phyloP scores from a whole-genome alignment of 164 flowering plant species.

The Cinnamomum micranthum region DNA sequence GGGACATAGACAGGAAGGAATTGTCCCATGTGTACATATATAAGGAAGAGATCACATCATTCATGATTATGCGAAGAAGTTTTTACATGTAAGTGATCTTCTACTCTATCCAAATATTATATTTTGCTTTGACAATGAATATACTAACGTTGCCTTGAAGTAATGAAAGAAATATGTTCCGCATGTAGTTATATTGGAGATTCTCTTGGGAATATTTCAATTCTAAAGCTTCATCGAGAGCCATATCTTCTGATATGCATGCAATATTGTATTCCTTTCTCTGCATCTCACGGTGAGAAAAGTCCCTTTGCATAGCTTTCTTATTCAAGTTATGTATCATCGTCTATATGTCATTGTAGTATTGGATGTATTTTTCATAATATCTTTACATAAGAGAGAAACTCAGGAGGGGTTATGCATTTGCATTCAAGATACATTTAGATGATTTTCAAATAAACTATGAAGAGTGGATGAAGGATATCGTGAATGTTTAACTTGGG shows the following conservation, averaged over 20 bases:
- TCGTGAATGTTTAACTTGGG: neutral
- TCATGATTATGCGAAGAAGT: conserved; percentile 45
- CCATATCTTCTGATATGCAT: conserved; percentile 40
- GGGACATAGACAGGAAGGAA: conserved; percentile 65
- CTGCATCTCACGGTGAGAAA: conserved; percentile 67
- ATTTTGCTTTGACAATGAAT: neutral
- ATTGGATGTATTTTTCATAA: neutral
- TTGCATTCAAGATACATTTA: neutral
- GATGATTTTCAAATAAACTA: neutral
- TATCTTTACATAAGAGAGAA: neutral
- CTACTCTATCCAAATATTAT: neutral
- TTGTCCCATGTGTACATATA: conserved; percentile 48
- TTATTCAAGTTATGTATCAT: neutral
- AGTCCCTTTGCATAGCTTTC: neutral
- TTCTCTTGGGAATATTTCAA: conserved; percentile 58
- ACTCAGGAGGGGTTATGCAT: neutral
- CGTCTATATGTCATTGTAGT: neutral
- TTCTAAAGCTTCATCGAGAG: conserved; percentile 60
- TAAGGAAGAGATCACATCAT: conserved; percentile 61
- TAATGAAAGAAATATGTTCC: neutral
- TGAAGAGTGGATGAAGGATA: neutral
- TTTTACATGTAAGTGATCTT: conserved; percentile 52
- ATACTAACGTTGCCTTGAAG: neutral
- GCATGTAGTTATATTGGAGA: conserved; percentile 70
- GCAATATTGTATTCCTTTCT: conserved; percentile 68